A percentile compares a stretch with the other conserved stretches of the same genome.
These are phyloP conservation scores for Zymoseptoria crescenta DNA, from an alignment of 2,329 filamentous ascomycete genomes.

Conservation along the genomic window DNA sequence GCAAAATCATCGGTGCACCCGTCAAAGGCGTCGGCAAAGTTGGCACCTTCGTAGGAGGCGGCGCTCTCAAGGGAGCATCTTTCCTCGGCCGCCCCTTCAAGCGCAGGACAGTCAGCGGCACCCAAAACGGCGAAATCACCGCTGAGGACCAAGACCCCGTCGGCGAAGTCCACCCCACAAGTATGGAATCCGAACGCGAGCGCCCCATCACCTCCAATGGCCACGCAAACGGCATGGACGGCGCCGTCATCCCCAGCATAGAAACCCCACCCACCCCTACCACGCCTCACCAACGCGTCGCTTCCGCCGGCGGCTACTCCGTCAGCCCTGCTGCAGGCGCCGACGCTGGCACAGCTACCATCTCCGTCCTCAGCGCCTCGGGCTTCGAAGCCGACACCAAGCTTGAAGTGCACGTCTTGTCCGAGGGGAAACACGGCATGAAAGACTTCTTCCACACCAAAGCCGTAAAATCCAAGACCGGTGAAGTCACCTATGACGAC, in stretches of 20 bases:
- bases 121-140: conserved; percentile 34
- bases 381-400: conserved; percentile 54
- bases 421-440: conserved; percentile 48
- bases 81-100: conserved; percentile 83
- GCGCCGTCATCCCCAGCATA: conserved; percentile 8
- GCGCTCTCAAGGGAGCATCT: conserved; percentile 80
- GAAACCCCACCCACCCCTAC: conserved; percentile 20
- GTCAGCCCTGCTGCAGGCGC: conserved; percentile 25
- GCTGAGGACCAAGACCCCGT: conserved; percentile 14
- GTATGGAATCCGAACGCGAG: conserved; percentile 21
- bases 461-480: conserved; percentile 65
- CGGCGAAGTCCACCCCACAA: conserved; percentile 21
- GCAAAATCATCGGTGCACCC: conserved; percentile 88
- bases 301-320: conserved; percentile 35
- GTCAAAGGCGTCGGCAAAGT: conserved; percentile 84
- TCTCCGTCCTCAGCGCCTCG: conserved; percentile 69
- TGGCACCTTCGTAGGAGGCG: conserved; percentile 61
- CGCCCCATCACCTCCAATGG: conserved; percentile 17
- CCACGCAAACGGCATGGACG: conserved; percentile 18
- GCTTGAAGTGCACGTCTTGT: conserved; percentile 28
- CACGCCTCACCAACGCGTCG: conserved; percentile 39
- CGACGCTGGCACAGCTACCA: conserved; percentile 66
- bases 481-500: conserved; percentile 58
- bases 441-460: conserved; percentile 91
- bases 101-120: conserved; percentile 54